Conservation (phyloP, 768 basidiomycete genomes). For the Paxillus rubicundulus region DNA sequence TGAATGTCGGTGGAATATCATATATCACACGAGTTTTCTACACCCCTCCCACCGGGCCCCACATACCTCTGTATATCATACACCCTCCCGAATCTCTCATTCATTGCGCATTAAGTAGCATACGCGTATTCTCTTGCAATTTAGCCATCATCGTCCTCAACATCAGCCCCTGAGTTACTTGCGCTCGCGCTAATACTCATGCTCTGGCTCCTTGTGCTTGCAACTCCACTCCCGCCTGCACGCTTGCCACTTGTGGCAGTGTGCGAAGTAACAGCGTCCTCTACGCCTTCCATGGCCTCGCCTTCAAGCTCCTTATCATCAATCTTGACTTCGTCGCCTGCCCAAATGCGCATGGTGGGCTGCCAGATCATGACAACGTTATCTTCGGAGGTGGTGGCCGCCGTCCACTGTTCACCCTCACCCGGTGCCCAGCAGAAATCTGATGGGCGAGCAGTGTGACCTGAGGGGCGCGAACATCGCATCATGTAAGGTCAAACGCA, state of each 20-base stretch:
- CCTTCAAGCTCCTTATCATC: slow-evolving; percentile 83
- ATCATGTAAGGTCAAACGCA: slow-evolving; percentile 7
- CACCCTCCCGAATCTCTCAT: slow-evolving; percentile 9
- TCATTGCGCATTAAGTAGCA: slow-evolving; percentile 5
- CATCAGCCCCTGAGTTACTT: slow-evolving; percentile 51
- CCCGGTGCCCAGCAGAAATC: slow-evolving; percentile 97
- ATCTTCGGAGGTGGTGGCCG: slow-evolving; percentile 89
- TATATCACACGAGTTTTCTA: not conserved
- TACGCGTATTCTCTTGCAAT: slow-evolving; percentile 8
- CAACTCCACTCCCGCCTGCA: slow-evolving; percentile 27
- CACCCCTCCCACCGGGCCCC: not conserved
- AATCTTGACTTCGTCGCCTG: slow-evolving; percentile 82
- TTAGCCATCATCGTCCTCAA: slow-evolving; percentile 31
- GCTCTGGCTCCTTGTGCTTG: slow-evolving; percentile 53
- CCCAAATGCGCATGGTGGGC: slow-evolving; percentile 92
- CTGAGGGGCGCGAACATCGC: slow-evolving; percentile 35
- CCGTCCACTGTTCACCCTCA: slow-evolving; percentile 78
- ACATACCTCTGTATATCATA: slow-evolving; percentile 4
- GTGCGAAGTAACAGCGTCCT: slow-evolving; percentile 34
- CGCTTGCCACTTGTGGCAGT: slow-evolving; percentile 16
- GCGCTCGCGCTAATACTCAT: slow-evolving; percentile 57
- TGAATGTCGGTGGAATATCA: slow-evolving; percentile 28
- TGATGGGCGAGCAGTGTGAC: slow-evolving; percentile 84
- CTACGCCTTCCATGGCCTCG: slow-evolving; percentile 76
- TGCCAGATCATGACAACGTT: slow-evolving; percentile 98